These are phyloP conservation scores for Termitomyces sp. DNA, from an alignment of 768 basidiomycete genomes.

Conservation along the genomic window DNA sequence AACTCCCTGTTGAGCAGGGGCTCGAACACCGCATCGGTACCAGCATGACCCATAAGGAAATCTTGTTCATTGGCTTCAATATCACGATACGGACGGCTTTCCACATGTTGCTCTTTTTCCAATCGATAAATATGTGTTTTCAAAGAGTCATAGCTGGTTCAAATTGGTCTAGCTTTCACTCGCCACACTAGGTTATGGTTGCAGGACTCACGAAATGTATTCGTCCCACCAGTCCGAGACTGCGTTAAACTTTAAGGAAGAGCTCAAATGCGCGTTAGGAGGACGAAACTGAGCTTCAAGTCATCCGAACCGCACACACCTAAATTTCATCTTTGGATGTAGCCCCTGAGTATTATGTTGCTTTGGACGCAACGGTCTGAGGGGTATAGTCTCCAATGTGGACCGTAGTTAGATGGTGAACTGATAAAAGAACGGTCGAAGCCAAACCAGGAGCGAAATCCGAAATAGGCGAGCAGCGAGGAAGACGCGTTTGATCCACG, in stretches of 20 bases:
- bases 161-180: background rate
- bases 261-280: constrained; percentile 33
- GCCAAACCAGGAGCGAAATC: background rate
- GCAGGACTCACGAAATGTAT: constrained; percentile 69
- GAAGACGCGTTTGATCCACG: background rate
- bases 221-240: constrained; percentile 92
- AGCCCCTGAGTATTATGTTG: constrained; percentile 17
- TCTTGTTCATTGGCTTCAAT: constrained; percentile 61
- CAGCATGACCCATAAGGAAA: constrained; percentile 43
- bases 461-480: constrained; percentile 1
- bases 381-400: constrained; percentile 35
- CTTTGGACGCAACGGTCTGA: constrained; percentile 24
- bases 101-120: constrained; percentile 66
- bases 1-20: constrained; percentile 80
- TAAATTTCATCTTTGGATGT: constrained; percentile 52
- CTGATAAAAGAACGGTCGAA: background rate
- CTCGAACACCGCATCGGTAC: constrained; percentile 58
- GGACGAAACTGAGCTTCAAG: background rate
- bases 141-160: constrained; percentile 70
- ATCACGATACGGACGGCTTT: constrained; percentile 39
- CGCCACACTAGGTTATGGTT: background rate
- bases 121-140: constrained; percentile 85
- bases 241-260: constrained; percentile 87
- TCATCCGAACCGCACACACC: constrained; percentile 26
- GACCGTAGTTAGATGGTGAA: background rate